Percentiles rank a stretch among this genome's conserved stretches.
Evolutionary conservation across 1,284 basidiomycete genomes (phyloP).

Genomic region (Ceratobasidium theobromae): DNA sequence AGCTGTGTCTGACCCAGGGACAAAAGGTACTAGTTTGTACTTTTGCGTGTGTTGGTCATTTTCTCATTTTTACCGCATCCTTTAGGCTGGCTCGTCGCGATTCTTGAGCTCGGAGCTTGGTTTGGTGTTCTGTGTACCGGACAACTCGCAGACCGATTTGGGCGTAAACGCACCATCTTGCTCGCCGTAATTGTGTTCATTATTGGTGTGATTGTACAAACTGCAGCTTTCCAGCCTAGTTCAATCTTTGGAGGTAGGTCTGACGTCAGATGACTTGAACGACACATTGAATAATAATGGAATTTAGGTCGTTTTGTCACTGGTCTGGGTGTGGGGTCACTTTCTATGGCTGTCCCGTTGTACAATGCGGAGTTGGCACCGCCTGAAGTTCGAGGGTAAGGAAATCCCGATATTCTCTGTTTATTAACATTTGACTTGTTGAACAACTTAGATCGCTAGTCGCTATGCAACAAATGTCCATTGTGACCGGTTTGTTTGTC

Average conservation of each 20-base stretch:
- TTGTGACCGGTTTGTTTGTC: constrained; percentile 44
- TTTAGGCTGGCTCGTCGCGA: constrained; percentile 63
- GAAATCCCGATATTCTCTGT: neutral
- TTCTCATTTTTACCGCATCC: neutral
- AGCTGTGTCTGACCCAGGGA: constrained; percentile 52
- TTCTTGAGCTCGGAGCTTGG: constrained; percentile 64
- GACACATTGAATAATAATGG: constrained; percentile 19
- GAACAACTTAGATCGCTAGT: constrained; percentile 55
- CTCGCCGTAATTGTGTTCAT: constrained; percentile 65
- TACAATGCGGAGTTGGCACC: constrained; percentile 79
- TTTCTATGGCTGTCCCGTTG: constrained; percentile 72
- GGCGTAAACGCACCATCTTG: constrained; percentile 69
- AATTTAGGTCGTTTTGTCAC: constrained; percentile 65
- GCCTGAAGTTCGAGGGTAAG: constrained; percentile 71
- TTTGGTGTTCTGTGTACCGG: constrained; percentile 68
- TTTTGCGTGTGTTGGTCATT: neutral
- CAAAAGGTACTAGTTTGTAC: constrained; percentile 46
- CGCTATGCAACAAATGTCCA: constrained; percentile 78
- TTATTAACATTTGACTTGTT: neutral
- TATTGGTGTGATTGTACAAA: constrained; percentile 68
- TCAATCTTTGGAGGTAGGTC: constrained; percentile 65
- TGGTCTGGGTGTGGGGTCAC: constrained; percentile 72
- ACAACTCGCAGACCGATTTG: constrained; percentile 68
- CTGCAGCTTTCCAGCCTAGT: constrained; percentile 53
- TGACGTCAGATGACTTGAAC: neutral